Conservation (phyloP, 345 rosid genomes). For the Acer saccharum region DNA sequence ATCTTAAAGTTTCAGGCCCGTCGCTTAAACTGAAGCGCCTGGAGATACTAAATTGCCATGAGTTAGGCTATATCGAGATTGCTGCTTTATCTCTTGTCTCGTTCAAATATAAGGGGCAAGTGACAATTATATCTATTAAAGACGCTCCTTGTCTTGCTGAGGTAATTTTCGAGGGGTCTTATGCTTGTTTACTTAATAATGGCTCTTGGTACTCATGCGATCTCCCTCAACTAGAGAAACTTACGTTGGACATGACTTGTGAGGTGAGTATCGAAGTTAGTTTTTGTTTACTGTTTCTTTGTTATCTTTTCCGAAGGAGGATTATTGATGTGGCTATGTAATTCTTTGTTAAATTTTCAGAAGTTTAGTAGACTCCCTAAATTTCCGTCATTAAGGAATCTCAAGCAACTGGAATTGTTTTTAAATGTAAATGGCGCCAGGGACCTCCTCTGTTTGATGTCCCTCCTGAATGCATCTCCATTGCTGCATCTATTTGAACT, state of each 20-base stretch:
- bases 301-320: not conserved
- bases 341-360: not conserved
- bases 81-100: not conserved
- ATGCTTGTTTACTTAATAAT: not conserved
- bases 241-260: not conserved
- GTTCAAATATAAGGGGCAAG: not conserved
- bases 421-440: not conserved
- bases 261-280: slow-evolving; percentile 5
- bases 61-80: slow-evolving; percentile 11
- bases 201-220: not conserved
- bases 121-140: not conserved
- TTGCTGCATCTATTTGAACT: not conserved
- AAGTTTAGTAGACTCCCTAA: not conserved
- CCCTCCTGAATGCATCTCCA: slow-evolving; percentile 5
- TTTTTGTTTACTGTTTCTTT: not conserved
- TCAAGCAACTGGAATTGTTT: slow-evolving; percentile 1
- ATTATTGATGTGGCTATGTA: not conserved
- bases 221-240: slow-evolving; percentile 7
- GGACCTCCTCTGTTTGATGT: not conserved
- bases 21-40: slow-evolving; percentile 20
- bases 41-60: not conserved
- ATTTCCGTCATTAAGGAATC: not conserved
- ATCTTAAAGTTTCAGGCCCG: slow-evolving; percentile 17
- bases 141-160: slow-evolving; percentile 15
- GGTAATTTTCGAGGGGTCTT: not conserved